Percentiles rank a stretch among this genome's conserved stretches.
Conservation (phyloP, 192 early-diverging fungal genomes). For the Coemansia sp. region DNA sequence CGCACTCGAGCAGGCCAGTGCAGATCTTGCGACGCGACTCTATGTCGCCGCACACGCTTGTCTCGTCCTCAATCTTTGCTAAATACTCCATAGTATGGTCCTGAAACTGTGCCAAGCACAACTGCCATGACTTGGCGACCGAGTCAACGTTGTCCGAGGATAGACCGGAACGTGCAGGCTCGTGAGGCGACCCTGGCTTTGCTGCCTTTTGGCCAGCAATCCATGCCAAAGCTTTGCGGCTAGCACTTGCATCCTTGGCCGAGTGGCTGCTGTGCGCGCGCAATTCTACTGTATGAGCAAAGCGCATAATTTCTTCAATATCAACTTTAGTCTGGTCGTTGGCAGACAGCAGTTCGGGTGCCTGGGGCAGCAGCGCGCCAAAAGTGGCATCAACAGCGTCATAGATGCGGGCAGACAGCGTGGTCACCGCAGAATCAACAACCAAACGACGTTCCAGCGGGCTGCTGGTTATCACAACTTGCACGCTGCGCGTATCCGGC, state of each 20-base stretch:
- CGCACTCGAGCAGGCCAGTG: constrained; percentile 28
- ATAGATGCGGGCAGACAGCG: constrained; percentile 30
- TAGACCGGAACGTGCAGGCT: background rate
- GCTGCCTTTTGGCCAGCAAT: constrained; percentile 22
- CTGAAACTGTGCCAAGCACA: constrained; percentile 23
- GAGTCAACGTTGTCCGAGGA: constrained; percentile 7
- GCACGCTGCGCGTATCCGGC: constrained; percentile 27
- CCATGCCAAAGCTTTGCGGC: constrained; percentile 19
- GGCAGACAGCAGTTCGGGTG: constrained; percentile 21
- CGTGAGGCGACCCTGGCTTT: background rate
- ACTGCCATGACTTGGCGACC: constrained; percentile 30
- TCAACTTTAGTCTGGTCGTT: constrained; percentile 27
- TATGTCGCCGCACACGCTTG: constrained; percentile 43
- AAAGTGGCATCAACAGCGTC: constrained; percentile 25
- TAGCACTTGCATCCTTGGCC: constrained; percentile 1
- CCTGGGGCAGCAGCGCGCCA: constrained; percentile 26
- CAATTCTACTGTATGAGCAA: constrained; percentile 30
- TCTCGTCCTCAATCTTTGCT: constrained; percentile 32
- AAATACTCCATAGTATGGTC: constrained; percentile 17
- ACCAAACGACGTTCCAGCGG: constrained; percentile 35
- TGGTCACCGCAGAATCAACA: constrained; percentile 47
- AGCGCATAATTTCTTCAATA: constrained; percentile 41
- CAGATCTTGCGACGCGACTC: constrained; percentile 32
- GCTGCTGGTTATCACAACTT: constrained; percentile 23
- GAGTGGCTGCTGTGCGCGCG: constrained; percentile 8